These are phyloP conservation scores for Priceomyces medius DNA, from an alignment of 805 yeast genomes.

Conservation along the genomic window DNA sequence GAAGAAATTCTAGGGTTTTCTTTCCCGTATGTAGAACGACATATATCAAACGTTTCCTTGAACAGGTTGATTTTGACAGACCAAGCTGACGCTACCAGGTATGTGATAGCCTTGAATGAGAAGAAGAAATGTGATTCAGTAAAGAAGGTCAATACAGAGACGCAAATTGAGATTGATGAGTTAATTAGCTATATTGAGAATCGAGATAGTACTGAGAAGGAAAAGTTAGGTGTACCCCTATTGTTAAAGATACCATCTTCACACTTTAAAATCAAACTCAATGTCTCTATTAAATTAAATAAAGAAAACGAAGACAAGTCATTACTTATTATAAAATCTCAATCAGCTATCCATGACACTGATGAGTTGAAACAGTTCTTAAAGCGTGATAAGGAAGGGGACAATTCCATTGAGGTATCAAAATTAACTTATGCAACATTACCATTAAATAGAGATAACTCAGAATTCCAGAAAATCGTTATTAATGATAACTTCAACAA, in stretches of 20 bases:
- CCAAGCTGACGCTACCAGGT: constrained; percentile 22
- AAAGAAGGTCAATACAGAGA: constrained; percentile 13
- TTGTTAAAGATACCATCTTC: constrained; percentile 26
- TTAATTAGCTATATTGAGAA: constrained; percentile 28
- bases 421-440: constrained; percentile 26
- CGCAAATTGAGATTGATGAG: constrained; percentile 12
- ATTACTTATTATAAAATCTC: constrained; percentile 33
- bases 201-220: constrained; percentile 7
- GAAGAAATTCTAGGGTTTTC: constrained; percentile 17
- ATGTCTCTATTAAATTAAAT: constrained; percentile 20
- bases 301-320: constrained; percentile 12
- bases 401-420: constrained; percentile 24
- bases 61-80: constrained; percentile 26
- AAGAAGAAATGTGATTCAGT: constrained; percentile 20
- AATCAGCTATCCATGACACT: constrained; percentile 13
- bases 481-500: constrained; percentile 27
- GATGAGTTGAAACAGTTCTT: background rate
- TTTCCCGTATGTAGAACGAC: constrained; percentile 26
- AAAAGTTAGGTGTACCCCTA: constrained; percentile 23
- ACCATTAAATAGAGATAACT: constrained; percentile 19
- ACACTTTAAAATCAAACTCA: constrained; percentile 27
- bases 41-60: constrained; percentile 15
- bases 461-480: constrained; percentile 20
- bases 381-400: constrained; percentile 4
- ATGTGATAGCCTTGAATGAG: constrained; percentile 19